Percentiles rank a stretch among this genome's conserved stretches.
Evolutionary conservation across 2,329 filamentous ascomycete species (phyloP).

Genomic region (Phyllosticta paracitricarpa): DNA sequence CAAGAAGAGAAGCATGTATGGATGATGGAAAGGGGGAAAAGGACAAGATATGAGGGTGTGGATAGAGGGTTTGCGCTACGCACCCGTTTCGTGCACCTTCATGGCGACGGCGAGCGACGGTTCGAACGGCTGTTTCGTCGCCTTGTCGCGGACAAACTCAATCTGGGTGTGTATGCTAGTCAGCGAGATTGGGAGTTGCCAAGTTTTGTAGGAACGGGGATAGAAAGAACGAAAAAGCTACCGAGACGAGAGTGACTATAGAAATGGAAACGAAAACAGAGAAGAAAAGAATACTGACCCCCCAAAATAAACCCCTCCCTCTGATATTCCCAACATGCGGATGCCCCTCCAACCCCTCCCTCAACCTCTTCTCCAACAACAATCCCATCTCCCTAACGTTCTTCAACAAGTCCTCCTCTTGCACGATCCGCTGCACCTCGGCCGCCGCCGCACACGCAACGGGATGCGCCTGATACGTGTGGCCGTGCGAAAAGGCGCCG

Average conservation of each 20-base stretch:
- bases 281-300: slow-evolving; percentile 29
- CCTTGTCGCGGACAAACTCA: slow-evolving; percentile 49
- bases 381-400: slow-evolving; percentile 49
- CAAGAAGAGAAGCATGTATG: no score
- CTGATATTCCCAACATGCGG: slow-evolving; percentile 51
- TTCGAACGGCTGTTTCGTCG: slow-evolving; percentile 45
- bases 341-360: slow-evolving; percentile 33
- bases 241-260: background rate
- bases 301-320: slow-evolving; percentile 50
- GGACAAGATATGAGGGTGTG: no score
- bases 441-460: slow-evolving; percentile 51
- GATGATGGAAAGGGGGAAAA: background rate
- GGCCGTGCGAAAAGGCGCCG: slow-evolving; percentile 47
- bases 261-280: background rate
- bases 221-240: background rate
- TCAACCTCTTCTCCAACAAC: slow-evolving; percentile 37
- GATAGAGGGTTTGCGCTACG: no score
- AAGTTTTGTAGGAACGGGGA: background rate
- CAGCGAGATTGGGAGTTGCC: no score
- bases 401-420: slow-evolving; percentile 46
- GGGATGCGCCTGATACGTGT: slow-evolving; percentile 51
- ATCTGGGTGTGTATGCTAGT: slow-evolving; percentile 28
- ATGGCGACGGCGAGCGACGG: slow-evolving; percentile 35
- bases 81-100: slow-evolving; percentile 42
- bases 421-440: slow-evolving; percentile 51